Evolutionary conservation across 768 basidiomycete genomes (phyloP), one percentile per base, ranked within the genome.

Genomic region (Leucosporidium creatinivorum): DNA sequence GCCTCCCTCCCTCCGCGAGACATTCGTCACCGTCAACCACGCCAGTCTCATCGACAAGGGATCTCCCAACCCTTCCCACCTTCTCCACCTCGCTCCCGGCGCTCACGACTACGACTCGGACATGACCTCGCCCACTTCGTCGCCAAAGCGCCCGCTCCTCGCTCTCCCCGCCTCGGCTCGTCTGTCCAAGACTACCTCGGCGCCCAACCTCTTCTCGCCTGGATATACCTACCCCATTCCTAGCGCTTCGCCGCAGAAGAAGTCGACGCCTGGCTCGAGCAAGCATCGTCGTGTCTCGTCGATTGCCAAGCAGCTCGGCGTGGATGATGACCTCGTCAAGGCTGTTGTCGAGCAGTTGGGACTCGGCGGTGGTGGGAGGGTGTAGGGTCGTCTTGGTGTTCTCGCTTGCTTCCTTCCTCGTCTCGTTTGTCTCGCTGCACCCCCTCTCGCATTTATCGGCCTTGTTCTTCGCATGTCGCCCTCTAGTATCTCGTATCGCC

Each of bases 271-370:
- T 2, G 51, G 23, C 8, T 23, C n/a, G 51, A 52, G 51, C n/a
- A 52, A 26, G 51, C 51, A 52, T 26, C 23, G 51, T 9, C 23
- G 51, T 52, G 26, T 23, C 10, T 52, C 51, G 51, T 52, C 51
- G 51, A 52, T 52, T 52, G 51, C 51, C 8, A 52, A 26, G 51
- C n/a, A 52, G 51, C 26, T 52, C n/a, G 51, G 51, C n/a, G 51
- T 52, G n/a, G 51, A 52, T 52, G n/a, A 52, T 23, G 51, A 52
- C 13, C 23, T 52, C n/a, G 26, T 52, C 51, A 12, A 26, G 51
- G 26, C n/a, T 2, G 51, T 52, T 9, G 51, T 26, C 8, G 51
- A 52, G 51, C 51, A 52, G 51, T 26, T 52, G n/a, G 51, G 51
- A 26, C 51, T 52, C 15, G 39, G 39, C 15, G 39, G 39, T 12